phyloP scores from a whole-genome alignment of 2,329 filamentous ascomycete species.

The Phoma herbarum region DNA sequence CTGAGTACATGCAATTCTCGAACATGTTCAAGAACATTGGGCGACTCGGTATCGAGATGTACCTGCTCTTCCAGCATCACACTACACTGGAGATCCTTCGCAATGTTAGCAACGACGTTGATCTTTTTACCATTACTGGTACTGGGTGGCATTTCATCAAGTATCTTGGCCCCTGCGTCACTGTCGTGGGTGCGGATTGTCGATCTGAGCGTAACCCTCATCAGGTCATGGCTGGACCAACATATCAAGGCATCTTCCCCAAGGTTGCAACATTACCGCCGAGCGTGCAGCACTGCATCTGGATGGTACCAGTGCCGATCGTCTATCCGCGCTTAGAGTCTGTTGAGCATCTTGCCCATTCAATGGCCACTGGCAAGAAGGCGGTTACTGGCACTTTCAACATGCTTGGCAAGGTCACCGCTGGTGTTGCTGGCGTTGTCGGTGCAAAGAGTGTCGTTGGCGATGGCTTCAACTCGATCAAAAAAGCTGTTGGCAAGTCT shows the following conservation, averaged over 20 bases:
- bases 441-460: constrained; percentile 93
- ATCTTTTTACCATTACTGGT: constrained; percentile 97
- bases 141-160: constrained; percentile 99
- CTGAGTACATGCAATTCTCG: constrained; percentile 97
- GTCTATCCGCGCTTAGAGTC: constrained; percentile 91
- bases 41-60: constrained; percentile 95
- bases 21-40: constrained; percentile 99
- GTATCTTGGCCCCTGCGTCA: constrained; percentile 89
- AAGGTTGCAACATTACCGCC: constrained; percentile 91
- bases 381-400: constrained; percentile 97
- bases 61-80: constrained; percentile 97
- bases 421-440: constrained; percentile 92
- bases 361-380: constrained; percentile 93
- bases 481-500: constrained; percentile 94
- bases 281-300: constrained; percentile 94
- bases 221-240: constrained; percentile 93
- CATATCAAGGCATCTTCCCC: constrained; percentile 96
- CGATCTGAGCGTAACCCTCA: constrained; percentile 89
- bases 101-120: constrained; percentile 84
- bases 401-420: constrained; percentile 91
- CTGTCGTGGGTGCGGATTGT: constrained; percentile 88
- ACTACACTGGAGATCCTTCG: constrained; percentile 93
- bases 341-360: constrained; percentile 89
- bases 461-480: constrained; percentile 91
- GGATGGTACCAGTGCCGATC: constrained; percentile 92